Conservation (phyloP, 1,284 basidiomycete genomes). For the Papiliotrema laurentii region DNA sequence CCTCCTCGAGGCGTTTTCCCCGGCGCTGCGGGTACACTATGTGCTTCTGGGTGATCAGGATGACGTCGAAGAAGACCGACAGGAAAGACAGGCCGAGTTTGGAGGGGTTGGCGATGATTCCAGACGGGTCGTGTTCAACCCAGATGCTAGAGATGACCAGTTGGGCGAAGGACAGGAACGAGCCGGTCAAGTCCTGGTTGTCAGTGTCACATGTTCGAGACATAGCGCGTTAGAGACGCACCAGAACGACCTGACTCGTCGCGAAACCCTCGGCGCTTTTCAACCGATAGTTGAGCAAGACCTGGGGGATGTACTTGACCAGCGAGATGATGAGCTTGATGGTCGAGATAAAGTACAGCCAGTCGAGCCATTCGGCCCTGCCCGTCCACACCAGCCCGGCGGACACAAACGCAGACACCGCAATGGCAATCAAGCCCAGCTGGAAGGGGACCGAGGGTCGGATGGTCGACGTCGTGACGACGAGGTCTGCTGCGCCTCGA, state of each 20-base stretch:
- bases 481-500: background rate
- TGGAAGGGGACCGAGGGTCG: constrained; percentile 21
- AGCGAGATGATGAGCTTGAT: constrained; percentile 42
- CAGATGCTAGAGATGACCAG: constrained; percentile 40
- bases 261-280: constrained; percentile 41
- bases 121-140: constrained; percentile 38
- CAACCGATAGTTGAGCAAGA: constrained; percentile 38
- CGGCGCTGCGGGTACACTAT: constrained; percentile 15
- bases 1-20: constrained; percentile 2
- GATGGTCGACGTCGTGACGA: constrained; percentile 8
- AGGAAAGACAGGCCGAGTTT: constrained; percentile 42
- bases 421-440: constrained; percentile 22
- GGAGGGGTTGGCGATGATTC: constrained; percentile 45
- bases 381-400: constrained; percentile 22
- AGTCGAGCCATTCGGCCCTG: constrained; percentile 38
- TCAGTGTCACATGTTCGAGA: background rate
- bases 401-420: constrained; percentile 17
- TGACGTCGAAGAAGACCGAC: constrained; percentile 29
- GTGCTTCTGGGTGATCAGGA: constrained; percentile 37
- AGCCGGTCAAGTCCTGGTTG: constrained; percentile 41
- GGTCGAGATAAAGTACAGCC: constrained; percentile 39
- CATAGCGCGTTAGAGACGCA: constrained; percentile 12
- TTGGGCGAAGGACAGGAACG: constrained; percentile 42
- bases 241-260: constrained; percentile 34
- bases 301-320: constrained; percentile 47